Base-by-base conservation (phyloP, 371 early-diverging fungal genomes). In the Mortierella sp. region DNA sequence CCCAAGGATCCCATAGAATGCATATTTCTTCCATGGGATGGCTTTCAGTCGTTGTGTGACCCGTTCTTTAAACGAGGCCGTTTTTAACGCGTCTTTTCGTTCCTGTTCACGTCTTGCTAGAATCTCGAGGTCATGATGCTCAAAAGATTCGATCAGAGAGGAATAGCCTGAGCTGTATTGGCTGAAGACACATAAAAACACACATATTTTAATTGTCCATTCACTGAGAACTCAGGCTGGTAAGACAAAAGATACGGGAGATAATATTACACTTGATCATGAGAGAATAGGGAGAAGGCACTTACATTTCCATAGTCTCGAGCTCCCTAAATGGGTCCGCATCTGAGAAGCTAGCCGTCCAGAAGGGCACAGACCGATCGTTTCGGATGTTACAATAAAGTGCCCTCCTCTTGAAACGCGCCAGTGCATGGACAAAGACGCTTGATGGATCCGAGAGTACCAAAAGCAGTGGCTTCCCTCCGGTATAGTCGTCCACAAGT, bases 331-430 rank as follows among this genome's bases (percentile, higher is more conserved):
- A 86, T n/a, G 87, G 86, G 57, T 90, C 79, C 21, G 67, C 67
- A 26, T 73, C 58, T 31, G 83, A 79, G 48, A 91, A 82, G 6
- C 86, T 84, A 15, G 89, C 86, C 5, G 89, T 90, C 84, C 86
- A 86, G 63, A 86, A 90, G 11, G 88, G 84, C 0, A 93, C 92
- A 1, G 88, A 86, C 12, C 87, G 84, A 70, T 94, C 94, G 70
- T 89, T 89, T 5, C 64, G 58, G 1, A 86, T 79, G 60, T 94
- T 94, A 15, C 90, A 92, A 69, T 89, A 92, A 6, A 82, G 42
- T 1, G 83, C 67, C 26, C 87, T 60, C 17, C 63, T 48, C 48
- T 85, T 83, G 61, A 89, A 87, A 31, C 81, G 78, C 7, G 80
- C 59, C 26, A 91, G 67, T 0, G 82, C 88, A 30, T 82, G 72